Evolutionary conservation across 1,284 basidiomycete genomes (phyloP), one percentile per base, ranked within the genome.

Genomic region (Trichosporon asahii): DNA sequence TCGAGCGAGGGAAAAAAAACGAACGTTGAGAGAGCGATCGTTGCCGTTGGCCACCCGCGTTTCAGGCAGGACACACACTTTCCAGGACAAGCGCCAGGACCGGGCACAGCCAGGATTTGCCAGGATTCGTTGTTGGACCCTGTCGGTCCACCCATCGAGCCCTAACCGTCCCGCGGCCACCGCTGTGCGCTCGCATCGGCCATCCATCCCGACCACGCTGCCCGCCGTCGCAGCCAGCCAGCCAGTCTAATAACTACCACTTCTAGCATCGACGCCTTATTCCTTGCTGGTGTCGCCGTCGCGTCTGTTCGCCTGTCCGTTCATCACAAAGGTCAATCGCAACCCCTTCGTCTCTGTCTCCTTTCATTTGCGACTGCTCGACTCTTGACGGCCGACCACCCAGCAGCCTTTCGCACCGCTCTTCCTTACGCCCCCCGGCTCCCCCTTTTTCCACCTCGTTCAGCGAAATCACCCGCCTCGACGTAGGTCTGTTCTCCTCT

Each of bases 161-260:
- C 57, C 57, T 61, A 61, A 61, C 27, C 57, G 27, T 61, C 57
- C 57, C 57, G 57, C 57, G 57, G 57, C 57, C 57, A 61, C 27
- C 18, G 57, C 57, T n/a, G 15, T 33, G 27, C 27, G 25, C 27
- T 31, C 25, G 55, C 55, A 60, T 60, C 55, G 55, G 55, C 27
- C 55, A 60, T 60, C 25, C 27, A 60, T 60, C 27, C 55, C 55
- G 55, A 60, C 27, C 55, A 60, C 55, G 55, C 27, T 27, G 55
- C 25, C 55, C 55, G 55, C 25, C 55, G 25, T 60, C 31, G 31
- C 31, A n/a, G 53, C 18, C 31, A 37, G 35, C 11, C 31, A n/a
- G 53, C 18, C 31, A 37, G 35, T 14, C 55, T 60, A 8, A 60
- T 27, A 60, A 60, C 55, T 60, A 60, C 55, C 55, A 29, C 15